Base-by-base conservation (phyloP, 192 early-diverging fungal species). In the Geosiphon pyriformis region DNA sequence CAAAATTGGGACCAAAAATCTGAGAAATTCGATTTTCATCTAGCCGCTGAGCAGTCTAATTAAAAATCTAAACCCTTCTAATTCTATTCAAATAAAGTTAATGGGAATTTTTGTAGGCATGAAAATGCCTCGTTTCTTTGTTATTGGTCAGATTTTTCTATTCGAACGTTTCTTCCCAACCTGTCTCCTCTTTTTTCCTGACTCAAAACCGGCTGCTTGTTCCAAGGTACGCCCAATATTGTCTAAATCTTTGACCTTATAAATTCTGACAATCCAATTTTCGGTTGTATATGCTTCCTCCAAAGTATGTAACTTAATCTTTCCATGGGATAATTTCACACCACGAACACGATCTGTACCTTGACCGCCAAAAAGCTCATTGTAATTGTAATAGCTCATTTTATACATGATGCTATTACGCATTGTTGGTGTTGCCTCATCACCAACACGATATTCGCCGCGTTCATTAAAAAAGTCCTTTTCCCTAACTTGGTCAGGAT, bases 221-320 rank as follows among this genome's bases (percentile, higher is more conserved):
- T 82, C 78, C 59, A 91, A 69, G 22, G 78, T 70, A 59, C 96
- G 85, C 6, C 98, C 98, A 3, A 98, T 76, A 72, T 88, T 91
- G 76, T 99, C 98, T 66, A 92, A 81, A 34, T 91, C 85, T 78
- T 99, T 99, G 78, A 99, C 95, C 70, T 92, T 85, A 83, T 95
- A 99, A 61, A 99, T 96, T 47, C 98, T 89, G 31, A 98, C 98
- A 77, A 99, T 93, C 90, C 94, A 94, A 80, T 98, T 94, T 74
- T 94, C 90, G 1, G 92, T 85, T 29, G 93, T 93, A 65, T 88
- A 96, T 0, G 88, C 94, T 75, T 99, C 98, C 58, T 98, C 98
- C 61, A 99, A 75, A 49, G 85, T 87, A 26, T 82, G 80, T 46
- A 99, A 77, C 48, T 87, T 86, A 32, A 97, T 93, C 3, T 88